phyloP scores from a whole-genome alignment of 129 eudicot genomes.

The Lonicera japonica region DNA sequence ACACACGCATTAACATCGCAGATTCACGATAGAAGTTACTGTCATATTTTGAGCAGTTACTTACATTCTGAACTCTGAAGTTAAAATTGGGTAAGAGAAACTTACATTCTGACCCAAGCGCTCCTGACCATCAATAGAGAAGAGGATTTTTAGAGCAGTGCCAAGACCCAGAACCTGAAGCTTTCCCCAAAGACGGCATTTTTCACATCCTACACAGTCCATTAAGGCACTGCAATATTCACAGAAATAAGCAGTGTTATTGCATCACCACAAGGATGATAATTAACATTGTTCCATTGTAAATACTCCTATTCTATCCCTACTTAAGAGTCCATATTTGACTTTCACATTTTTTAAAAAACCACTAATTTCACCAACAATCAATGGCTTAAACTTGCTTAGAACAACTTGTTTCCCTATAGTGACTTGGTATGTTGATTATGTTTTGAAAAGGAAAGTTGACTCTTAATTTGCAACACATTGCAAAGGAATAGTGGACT shows the following conservation, averaged over 20 bases:
- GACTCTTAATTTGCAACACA: too few relatives aligned
- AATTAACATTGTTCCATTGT: not conserved
- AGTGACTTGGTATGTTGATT: too few relatives aligned
- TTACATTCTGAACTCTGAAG: not conserved
- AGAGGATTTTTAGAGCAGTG: slow-evolving; percentile 56
- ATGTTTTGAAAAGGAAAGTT: too few relatives aligned
- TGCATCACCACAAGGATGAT: not conserved
- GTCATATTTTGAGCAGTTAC: too few relatives aligned
- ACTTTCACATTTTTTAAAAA: too few relatives aligned
- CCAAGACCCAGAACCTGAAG: slow-evolving; percentile 71
- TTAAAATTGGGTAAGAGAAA: not conserved
- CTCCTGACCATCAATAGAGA: slow-evolving; percentile 38
- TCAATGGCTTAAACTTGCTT: too few relatives aligned
- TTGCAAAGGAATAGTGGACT: too few relatives aligned
- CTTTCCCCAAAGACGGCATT: slow-evolving; percentile 71
- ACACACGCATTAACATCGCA: not conserved
- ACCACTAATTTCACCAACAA: too few relatives aligned
- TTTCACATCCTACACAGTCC: slow-evolving; percentile 74
- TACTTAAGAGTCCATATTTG: too few relatives aligned
- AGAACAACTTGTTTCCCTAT: too few relatives aligned
- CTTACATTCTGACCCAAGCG: slow-evolving; percentile 34
- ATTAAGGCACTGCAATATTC: slow-evolving; percentile 44
- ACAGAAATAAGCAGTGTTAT: not conserved
- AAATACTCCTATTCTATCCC: too few relatives aligned
- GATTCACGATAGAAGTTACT: not conserved